Evolutionary conservation across 2,329 filamentous ascomycete genomes (phyloP).

Genomic region (Blastomyces percursus): DNA sequence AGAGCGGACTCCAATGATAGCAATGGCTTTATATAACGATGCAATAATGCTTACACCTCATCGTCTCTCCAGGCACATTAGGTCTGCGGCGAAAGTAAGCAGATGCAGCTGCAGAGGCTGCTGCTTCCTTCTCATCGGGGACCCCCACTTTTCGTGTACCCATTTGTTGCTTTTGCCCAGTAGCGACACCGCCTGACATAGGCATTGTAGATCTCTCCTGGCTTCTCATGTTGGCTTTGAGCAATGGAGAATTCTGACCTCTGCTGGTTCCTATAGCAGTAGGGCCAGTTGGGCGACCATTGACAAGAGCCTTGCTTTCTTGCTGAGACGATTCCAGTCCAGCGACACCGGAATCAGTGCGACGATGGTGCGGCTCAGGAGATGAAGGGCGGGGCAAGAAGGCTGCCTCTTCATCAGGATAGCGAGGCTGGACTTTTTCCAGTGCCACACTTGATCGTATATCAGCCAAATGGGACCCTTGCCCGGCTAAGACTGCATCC

Average conservation of each 20-base stretch:
- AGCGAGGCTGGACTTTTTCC: not conserved
- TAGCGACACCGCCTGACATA: not conserved
- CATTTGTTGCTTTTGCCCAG: not conserved
- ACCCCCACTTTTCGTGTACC: not conserved
- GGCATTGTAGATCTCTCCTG: not conserved
- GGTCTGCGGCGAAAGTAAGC: conserved; percentile 9
- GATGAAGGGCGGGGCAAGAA: not conserved
- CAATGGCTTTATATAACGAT: not conserved
- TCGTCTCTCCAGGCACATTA: not conserved
- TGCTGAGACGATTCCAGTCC: not conserved
- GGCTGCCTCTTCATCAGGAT: not conserved
- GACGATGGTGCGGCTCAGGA: not conserved
- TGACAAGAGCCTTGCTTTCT: conserved; percentile 22
- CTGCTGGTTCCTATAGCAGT: not conserved
- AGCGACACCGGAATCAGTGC: conserved; percentile 2
- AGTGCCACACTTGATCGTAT: conserved; percentile 13
- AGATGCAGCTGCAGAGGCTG: conserved; percentile 10
- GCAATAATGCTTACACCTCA: not conserved
- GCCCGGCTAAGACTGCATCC: not conserved
- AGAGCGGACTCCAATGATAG: not conserved
- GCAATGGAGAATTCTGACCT: too few relatives aligned
- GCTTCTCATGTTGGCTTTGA: not conserved
- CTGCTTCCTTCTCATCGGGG: conserved; percentile 8
- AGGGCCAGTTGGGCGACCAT: conserved; percentile 20
- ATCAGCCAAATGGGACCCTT: conserved; percentile 5